Percentiles rank a stretch among this genome's conserved stretches.
Conservation (phyloP, 257 asterid species). For the Penstemon barbatus region DNA sequence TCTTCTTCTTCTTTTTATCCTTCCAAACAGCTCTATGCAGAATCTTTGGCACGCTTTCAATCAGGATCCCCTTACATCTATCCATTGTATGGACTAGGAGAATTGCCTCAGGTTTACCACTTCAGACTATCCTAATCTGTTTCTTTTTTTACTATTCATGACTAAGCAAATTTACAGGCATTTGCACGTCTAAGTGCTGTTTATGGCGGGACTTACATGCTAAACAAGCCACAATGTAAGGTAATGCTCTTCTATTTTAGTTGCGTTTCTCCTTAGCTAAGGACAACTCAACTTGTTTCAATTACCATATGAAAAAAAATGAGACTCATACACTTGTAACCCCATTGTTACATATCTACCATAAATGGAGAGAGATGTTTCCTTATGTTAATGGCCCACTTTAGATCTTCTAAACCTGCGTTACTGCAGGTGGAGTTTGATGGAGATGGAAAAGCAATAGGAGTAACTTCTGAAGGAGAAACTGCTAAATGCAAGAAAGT, state of each 20-base stretch:
- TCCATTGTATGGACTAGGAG: constrained; percentile 94
- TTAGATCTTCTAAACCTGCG: background rate
- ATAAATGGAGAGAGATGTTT: background rate
- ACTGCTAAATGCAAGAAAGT: constrained; percentile 94
- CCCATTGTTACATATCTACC: background rate
- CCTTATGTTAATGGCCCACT: background rate
- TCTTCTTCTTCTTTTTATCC: background rate
- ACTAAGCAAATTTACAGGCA: constrained; percentile 46
- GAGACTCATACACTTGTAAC: too few species aligned
- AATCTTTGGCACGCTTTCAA: constrained; percentile 86
- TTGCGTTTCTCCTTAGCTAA: background rate
- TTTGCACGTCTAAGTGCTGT: constrained; percentile 99
- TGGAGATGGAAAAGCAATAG: constrained; percentile 80
- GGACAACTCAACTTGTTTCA: background rate
- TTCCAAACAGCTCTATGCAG: constrained; percentile 72
- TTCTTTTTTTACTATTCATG: background rate
- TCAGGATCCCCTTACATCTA: constrained; percentile 98
- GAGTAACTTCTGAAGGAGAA: constrained; percentile 96
- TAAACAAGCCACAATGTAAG: constrained; percentile 94
- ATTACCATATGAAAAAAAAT: too few species aligned
- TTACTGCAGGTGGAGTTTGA: constrained; percentile 83
- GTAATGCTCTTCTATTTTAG: constrained; percentile 33
- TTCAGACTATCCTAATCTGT: background rate
- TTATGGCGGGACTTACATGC: constrained; percentile 97
- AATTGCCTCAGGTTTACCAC: constrained; percentile 87